Evolutionary conservation across 768 basidiomycete genomes (phyloP), one percentile per base, ranked within the genome.

Genomic region (Mycena galericulata): DNA sequence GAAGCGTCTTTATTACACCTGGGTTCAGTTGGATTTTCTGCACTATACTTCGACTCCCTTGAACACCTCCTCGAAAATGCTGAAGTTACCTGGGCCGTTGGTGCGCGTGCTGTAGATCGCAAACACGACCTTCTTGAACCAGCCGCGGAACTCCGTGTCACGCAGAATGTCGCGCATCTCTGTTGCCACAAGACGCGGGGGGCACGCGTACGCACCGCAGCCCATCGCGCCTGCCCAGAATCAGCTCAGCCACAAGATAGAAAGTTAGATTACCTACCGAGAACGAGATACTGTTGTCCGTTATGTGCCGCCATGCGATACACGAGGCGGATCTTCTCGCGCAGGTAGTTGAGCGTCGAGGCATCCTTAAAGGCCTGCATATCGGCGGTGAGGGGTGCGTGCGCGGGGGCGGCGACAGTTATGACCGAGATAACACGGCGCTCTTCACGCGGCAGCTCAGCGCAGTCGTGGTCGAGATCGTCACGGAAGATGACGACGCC

Each of bases 401-500:
- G 27, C 5, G 81, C 65, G 1, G 84, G 85, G 7, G 83, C 85
- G 26, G 85, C 82, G n/a, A 85, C 82, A 9, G 85, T 85, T 55
- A 85, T 75, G 5, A 85, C 83, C 18, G 83, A 83, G 24, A 85
- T 82, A 18, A 84, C 71, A 3, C 74, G 68, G n/a, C 80, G 77
- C 34, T 84, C 78, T 1, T 68, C 71, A 10, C 20, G 30, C 3
- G 76, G 59, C 2, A 85, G 77, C 34, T 82, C 80, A 7, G 64
- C 77, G 63, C 82, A 85, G 46, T 77, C 76, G 57, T 84, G 78
- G 65, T 83, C 83, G 29, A 86, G 79, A 63, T 85, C 83, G 56
- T 84, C 78, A 65, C 83, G 84, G 79, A 86, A 85, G 20, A 86
- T 76, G 36, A 86, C 82, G 8, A 86, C 80, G 10, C 80, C 82